Evolutionary conservation across 2,329 filamentous ascomycete species (phyloP).

Genomic region (Botrytis medusae): DNA sequence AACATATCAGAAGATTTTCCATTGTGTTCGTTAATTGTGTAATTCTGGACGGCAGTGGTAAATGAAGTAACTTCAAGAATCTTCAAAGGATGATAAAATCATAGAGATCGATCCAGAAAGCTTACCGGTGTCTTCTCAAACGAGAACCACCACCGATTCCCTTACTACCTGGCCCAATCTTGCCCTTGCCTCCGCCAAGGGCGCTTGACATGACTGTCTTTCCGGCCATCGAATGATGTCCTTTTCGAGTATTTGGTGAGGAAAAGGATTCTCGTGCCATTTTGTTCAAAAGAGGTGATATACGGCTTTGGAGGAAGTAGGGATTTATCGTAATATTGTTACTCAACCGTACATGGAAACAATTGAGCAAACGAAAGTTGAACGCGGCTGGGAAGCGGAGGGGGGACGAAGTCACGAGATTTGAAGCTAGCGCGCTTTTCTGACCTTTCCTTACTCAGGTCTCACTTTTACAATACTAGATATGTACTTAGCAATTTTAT

Average conservation of each 20-base stretch:
- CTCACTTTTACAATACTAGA: background rate
- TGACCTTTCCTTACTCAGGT: background rate
- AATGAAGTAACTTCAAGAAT: background rate
- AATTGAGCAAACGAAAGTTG: background rate
- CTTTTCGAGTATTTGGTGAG: background rate
- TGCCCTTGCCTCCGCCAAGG: slow-evolving; percentile 24
- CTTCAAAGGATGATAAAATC: background rate
- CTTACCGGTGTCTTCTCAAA: slow-evolving; percentile 24
- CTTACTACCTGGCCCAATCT: slow-evolving; percentile 17
- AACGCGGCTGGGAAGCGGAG: background rate
- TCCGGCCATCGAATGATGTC: background rate
- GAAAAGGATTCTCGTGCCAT: background rate
- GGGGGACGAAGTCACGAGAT: slow-evolving; percentile 4
- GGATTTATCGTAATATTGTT: background rate
- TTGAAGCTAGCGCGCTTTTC: background rate
- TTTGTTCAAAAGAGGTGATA: background rate
- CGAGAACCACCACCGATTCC: slow-evolving; percentile 22
- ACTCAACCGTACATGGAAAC: background rate
- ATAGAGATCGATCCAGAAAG: background rate
- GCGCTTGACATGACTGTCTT: background rate
- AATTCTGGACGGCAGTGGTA: background rate
- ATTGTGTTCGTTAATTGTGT: background rate
- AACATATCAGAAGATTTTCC: slow-evolving; percentile 6
- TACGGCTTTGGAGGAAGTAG: background rate
- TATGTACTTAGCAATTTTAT: background rate